Percentiles rank a stretch among this genome's conserved stretches.
Evolutionary conservation across 176 grass and related monocot genomes (phyloP).

Genomic region (Aegilops sharonensis): DNA sequence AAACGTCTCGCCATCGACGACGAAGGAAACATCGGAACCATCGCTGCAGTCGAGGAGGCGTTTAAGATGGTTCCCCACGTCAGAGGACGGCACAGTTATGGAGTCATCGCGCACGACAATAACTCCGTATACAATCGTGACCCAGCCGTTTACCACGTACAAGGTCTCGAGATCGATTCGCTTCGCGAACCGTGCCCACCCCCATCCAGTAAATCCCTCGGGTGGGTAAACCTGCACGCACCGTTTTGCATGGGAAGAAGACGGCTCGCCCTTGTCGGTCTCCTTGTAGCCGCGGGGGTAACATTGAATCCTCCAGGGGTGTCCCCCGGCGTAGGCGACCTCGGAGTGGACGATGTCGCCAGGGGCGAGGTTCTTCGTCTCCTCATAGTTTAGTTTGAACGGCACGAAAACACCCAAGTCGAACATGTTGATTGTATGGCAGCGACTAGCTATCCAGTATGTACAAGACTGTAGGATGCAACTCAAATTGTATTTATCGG

Average conservation of each 20-base stretch:
- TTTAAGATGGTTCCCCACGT: background rate
- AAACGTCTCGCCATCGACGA: conserved; percentile 15
- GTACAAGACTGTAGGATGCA: no score
- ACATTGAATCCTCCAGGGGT: background rate
- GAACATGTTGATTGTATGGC: background rate
- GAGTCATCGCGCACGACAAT: background rate
- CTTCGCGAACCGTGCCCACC: background rate
- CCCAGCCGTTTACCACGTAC: background rate
- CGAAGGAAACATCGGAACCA: background rate
- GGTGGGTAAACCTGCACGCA: background rate
- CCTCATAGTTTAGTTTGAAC: conserved; percentile 20
- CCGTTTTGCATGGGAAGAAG: background rate
- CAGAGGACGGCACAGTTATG: background rate
- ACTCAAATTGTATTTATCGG: no score
- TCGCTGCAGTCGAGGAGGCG: background rate
- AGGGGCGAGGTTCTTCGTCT: background rate
- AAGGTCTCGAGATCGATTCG: background rate
- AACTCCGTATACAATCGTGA: background rate
- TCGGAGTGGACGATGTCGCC: background rate
- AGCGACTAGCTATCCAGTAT: no score
- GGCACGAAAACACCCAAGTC: background rate
- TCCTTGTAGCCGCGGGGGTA: background rate
- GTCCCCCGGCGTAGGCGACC: background rate
- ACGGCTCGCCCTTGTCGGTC: background rate
- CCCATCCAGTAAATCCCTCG: background rate